Percentiles rank a stretch among this genome's conserved stretches.
phyloP scores from a whole-genome alignment of 78 protist species.

The Speleostelium caveatum region DNA sequence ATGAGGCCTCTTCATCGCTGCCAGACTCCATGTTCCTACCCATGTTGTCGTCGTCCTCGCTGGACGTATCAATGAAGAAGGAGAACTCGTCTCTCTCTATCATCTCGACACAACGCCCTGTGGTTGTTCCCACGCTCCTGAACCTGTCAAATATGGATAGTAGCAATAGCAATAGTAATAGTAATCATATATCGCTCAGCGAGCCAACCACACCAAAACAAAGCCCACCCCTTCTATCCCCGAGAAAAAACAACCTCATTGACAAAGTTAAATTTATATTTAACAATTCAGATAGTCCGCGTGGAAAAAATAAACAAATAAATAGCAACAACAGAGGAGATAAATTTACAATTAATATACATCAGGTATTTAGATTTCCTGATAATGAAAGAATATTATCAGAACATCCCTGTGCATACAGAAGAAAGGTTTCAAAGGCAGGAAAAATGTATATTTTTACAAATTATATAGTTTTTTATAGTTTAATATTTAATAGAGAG shows the following conservation, averaged over 20 bases:
- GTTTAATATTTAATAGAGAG: slow-evolving; percentile 68
- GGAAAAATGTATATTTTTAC: slow-evolving; percentile 54
- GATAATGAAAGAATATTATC: slow-evolving; percentile 12
- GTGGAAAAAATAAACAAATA: not conserved
- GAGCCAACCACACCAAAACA: not conserved
- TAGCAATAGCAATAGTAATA: too few species aligned
- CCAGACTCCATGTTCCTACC: not conserved
- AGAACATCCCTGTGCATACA: slow-evolving; percentile 73
- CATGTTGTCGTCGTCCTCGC: too few species aligned
- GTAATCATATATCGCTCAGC: too few species aligned
- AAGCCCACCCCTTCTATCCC: not conserved
- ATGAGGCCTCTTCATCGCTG: not conserved
- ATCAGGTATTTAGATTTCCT: slow-evolving; percentile 31
- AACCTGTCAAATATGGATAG: too few species aligned
- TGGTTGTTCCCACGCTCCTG: too few species aligned
- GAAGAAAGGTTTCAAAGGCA: slow-evolving; percentile 73
- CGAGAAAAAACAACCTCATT: slow-evolving; percentile 29
- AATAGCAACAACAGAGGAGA: not conserved
- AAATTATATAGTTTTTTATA: slow-evolving; percentile 56
- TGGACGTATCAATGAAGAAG: too few species aligned
- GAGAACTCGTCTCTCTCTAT: too few species aligned
- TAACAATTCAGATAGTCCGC: not conserved
- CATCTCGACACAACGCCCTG: too few species aligned
- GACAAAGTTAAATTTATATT: slow-evolving; percentile 40
- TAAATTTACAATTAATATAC: slow-evolving; percentile 40